Percentiles rank a stretch among this genome's conserved stretches.
phyloP scores from a whole-genome alignment of 2,329 filamentous ascomycete genomes.

The Esteya vermicola region DNA sequence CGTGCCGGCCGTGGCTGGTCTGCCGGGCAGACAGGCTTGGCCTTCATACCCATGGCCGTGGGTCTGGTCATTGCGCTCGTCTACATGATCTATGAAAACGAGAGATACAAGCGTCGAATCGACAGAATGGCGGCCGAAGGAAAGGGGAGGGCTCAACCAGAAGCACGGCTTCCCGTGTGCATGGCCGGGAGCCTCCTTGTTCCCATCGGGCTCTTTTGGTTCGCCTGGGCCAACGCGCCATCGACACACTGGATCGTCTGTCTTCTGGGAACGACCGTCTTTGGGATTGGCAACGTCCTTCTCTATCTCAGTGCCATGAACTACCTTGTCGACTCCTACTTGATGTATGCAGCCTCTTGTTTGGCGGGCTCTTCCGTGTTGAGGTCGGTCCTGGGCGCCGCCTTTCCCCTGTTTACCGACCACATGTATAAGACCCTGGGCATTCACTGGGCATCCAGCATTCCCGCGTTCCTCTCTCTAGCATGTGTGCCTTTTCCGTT shows the following conservation, averaged over 20 bases:
- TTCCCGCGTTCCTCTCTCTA: conserved; percentile 24
- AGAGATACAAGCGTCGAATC: not conserved
- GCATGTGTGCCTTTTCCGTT: not conserved
- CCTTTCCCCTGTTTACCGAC: conserved; percentile 43
- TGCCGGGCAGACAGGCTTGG: conserved; percentile 33
- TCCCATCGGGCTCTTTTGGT: conserved; percentile 49
- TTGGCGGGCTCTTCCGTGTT: conserved; percentile 49
- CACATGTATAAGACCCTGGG: conserved; percentile 47
- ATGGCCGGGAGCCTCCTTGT: conserved; percentile 35
- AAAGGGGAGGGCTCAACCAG: conserved; percentile 16
- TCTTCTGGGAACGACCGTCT: conserved; percentile 22
- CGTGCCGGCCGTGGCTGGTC: conserved; percentile 39
- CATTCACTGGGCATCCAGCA: conserved; percentile 40
- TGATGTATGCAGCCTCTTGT: conserved; percentile 44
- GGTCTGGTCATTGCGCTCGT: conserved; percentile 28
- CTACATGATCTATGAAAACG: conserved; percentile 18
- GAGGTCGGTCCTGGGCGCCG: conserved; percentile 39
- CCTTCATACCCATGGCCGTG: conserved; percentile 33
- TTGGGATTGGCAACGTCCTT: conserved; percentile 21
- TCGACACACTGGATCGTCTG: conserved; percentile 43
- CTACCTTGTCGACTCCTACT: conserved; percentile 38
- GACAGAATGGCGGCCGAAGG: not conserved
- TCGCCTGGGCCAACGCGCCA: conserved; percentile 48
- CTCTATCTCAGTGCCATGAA: conserved; percentile 38
- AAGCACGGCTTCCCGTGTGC: conserved; percentile 44